phyloP scores from a whole-genome alignment of 2,329 filamentous ascomycete genomes.

The Pseudofabraea citricarpa region DNA sequence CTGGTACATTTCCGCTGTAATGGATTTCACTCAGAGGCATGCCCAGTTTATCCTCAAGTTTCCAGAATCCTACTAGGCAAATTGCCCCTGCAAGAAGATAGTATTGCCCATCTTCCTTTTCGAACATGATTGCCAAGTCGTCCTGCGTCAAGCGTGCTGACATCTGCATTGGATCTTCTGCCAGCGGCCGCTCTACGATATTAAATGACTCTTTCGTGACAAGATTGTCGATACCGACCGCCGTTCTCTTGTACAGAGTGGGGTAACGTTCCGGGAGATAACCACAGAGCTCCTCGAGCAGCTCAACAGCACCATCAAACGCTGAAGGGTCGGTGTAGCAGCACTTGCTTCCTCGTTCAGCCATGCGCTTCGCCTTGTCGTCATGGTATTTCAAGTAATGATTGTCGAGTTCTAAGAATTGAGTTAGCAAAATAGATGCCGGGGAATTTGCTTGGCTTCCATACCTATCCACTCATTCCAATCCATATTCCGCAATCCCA shows the following conservation, averaged over 20 bases:
- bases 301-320: conserved; percentile 66
- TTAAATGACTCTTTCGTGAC: conserved; percentile 70
- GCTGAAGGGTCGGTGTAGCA: conserved; percentile 65
- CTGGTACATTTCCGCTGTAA: conserved; percentile 70
- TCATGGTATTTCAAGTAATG: conserved; percentile 69
- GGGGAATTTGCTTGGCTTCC: background rate
- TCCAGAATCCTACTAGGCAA: conserved; percentile 78
- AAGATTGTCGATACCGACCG: conserved; percentile 63
- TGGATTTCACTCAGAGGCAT: conserved; percentile 79
- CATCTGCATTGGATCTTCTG: conserved; percentile 75
- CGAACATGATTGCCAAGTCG: conserved; percentile 80
- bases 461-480: conserved; percentile 31
- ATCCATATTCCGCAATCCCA: conserved; percentile 28
- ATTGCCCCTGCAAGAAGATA: conserved; percentile 74
- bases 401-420: conserved; percentile 65
- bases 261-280: conserved; percentile 77
- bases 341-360: conserved; percentile 62
- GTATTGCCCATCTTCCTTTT: conserved; percentile 71
- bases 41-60: conserved; percentile 72
- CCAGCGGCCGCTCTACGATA: conserved; percentile 55
- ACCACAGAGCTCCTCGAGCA: conserved; percentile 65
- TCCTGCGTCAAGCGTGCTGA: conserved; percentile 72
- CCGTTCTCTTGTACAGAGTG: conserved; percentile 58
- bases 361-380: conserved; percentile 64
- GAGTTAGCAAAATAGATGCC: conserved; percentile 8